phyloP scores from a whole-genome alignment of 139 green algal species.

The Monoraphidium neglectum region DNA sequence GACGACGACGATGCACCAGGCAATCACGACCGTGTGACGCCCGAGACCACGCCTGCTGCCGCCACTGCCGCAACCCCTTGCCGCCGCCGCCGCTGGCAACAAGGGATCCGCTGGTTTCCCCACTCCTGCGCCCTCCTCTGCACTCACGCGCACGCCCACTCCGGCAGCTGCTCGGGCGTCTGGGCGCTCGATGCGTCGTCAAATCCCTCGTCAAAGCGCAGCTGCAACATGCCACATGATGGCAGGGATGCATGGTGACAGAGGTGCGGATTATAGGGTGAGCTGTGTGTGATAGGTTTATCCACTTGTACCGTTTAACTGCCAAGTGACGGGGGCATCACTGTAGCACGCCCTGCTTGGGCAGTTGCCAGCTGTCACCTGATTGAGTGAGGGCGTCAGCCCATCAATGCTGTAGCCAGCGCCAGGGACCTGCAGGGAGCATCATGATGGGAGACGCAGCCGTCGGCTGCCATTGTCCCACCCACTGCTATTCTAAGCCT shows the following conservation, averaged over 20 bases:
- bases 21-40: not conserved
- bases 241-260: not conserved
- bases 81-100: not conserved
- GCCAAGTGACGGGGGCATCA: not conserved
- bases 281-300: not conserved
- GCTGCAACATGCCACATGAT: conserved; percentile 33
- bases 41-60: not conserved
- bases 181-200: conserved; percentile 36
- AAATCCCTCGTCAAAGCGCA: conserved; percentile 62
- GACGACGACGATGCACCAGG: not conserved
- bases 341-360: not conserved
- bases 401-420: too few relatives aligned
- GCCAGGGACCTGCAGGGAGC: too few relatives aligned
- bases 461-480: too few relatives aligned
- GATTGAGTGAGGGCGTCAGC: too few relatives aligned
- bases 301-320: too few relatives aligned
- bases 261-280: not conserved
- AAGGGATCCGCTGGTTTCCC: not conserved
- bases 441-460: too few relatives aligned
- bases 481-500: too few relatives aligned
- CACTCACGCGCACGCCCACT: conserved; percentile 72
- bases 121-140: not conserved
- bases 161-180: conserved; percentile 43
- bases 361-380: not conserved
- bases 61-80: not conserved